These are phyloP conservation scores for Mycena citricolor DNA, from an alignment of 1,284 basidiomycete species.

Conservation along the genomic window DNA sequence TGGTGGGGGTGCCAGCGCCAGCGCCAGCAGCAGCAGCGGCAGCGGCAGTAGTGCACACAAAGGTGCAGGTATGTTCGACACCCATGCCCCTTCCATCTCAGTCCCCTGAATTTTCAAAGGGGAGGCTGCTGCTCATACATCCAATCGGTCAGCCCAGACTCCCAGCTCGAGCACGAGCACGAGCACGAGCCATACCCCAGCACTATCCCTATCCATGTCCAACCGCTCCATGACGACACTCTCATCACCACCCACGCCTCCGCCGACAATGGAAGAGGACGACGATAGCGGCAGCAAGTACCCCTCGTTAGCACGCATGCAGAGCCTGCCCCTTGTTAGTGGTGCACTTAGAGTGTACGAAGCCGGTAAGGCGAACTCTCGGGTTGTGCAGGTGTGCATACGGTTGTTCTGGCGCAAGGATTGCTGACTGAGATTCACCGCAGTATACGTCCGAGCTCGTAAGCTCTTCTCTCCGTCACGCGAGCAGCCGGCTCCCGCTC, in stretches of 20 bases:
- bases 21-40: too few relatives aligned
- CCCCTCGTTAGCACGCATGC: slow-evolving; percentile 41
- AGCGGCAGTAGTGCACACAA: too few relatives aligned
- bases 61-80: too few relatives aligned
- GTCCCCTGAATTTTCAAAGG: too few relatives aligned
- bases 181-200: slow-evolving; percentile 14
- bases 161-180: slow-evolving; percentile 15
- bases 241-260: slow-evolving; percentile 32
- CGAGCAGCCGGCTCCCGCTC: slow-evolving; percentile 75
- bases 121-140: too few relatives aligned
- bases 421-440: too few relatives aligned
- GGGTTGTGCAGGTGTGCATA: slow-evolving; percentile 75
- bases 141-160: too few relatives aligned
- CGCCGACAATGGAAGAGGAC: slow-evolving; percentile 2
- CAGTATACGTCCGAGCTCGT: slow-evolving; percentile 54
- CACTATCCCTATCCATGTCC: slow-evolving; percentile 15
- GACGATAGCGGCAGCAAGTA: slow-evolving; percentile 10
- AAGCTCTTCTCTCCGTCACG: slow-evolving; percentile 81
- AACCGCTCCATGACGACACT: slow-evolving; percentile 27
- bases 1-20: too few relatives aligned
- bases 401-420: too few relatives aligned
- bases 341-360: slow-evolving; percentile 74
- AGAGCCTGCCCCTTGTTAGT: slow-evolving; percentile 53
- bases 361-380: slow-evolving; percentile 73
- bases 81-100: too few relatives aligned